Percentiles rank a stretch among this genome's conserved stretches.
phyloP scores from a whole-genome alignment of 306 rosid species.

The Casuarina equisetifolia region DNA sequence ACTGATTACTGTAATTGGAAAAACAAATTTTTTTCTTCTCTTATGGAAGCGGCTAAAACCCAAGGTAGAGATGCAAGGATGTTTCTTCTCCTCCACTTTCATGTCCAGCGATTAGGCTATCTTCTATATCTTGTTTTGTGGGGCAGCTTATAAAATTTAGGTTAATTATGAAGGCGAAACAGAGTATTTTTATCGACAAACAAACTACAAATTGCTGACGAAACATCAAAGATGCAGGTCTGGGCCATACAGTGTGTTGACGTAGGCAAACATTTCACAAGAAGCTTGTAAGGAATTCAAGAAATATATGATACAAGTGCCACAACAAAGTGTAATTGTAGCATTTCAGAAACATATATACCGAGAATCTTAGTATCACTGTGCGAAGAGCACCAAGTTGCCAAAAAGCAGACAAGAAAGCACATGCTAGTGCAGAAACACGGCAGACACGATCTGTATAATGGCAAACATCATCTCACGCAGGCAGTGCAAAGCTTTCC shows the following conservation, averaged over 20 bases:
- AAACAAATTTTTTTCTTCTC: too few species aligned
- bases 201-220: neutral
- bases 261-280: neutral
- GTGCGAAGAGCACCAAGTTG: slow-evolving; percentile 3
- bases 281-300: neutral
- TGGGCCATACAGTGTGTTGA: neutral
- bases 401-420: slow-evolving; percentile 21
- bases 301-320: slow-evolving; percentile 2
- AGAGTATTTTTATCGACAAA: neutral
- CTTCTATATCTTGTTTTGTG: too few species aligned
- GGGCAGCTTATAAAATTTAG: too few species aligned
- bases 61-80: too few species aligned
- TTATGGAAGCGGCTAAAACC: too few species aligned
- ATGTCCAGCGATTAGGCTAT: too few species aligned
- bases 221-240: neutral
- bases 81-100: too few species aligned
- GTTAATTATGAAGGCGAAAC: neutral
- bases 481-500: slow-evolving; percentile 78
- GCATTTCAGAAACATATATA: slow-evolving; percentile 8
- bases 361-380: slow-evolving; percentile 8
- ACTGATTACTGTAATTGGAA: too few species aligned
- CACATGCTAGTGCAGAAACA: slow-evolving; percentile 12
- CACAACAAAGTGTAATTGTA: neutral
- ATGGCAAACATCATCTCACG: slow-evolving; percentile 27
- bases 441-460: slow-evolving; percentile 6